Conservation (phyloP, 345 rosid species). For the Eucalyptus cloeziana region DNA sequence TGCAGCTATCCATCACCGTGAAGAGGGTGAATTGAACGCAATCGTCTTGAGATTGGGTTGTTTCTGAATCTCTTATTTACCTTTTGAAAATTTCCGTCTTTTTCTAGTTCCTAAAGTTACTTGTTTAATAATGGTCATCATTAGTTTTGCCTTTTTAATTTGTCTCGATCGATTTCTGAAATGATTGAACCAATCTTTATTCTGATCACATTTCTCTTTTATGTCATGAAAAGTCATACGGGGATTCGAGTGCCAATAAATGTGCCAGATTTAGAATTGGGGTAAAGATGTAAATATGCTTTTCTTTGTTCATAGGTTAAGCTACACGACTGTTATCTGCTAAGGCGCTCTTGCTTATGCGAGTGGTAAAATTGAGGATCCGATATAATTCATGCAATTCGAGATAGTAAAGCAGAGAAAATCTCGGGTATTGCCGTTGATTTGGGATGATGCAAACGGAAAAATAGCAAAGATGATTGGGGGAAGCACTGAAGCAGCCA, state of each 20-base stretch:
- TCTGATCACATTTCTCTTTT: not conserved
- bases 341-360: not conserved
- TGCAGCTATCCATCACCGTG: not conserved
- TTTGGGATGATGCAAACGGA: not conserved
- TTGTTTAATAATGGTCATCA: not conserved
- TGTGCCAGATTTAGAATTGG: not conserved
- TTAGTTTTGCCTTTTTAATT: not conserved
- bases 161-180: not conserved
- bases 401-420: not conserved
- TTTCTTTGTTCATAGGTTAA: not conserved
- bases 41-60: not conserved
- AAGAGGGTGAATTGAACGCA: not conserved
- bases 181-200: not conserved
- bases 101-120: not conserved
- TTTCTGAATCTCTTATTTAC: not conserved
- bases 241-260: not conserved
- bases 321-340: not conserved
- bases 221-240: not conserved
- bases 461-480: not conserved
- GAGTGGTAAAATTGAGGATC: not conserved
- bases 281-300: not conserved
- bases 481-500: not conserved
- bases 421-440: not conserved
- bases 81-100: not conserved
- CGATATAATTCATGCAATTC: not conserved